Evolutionary conservation across 441 rosid species (phyloP).

Genomic region (Corymbia calophylla): DNA sequence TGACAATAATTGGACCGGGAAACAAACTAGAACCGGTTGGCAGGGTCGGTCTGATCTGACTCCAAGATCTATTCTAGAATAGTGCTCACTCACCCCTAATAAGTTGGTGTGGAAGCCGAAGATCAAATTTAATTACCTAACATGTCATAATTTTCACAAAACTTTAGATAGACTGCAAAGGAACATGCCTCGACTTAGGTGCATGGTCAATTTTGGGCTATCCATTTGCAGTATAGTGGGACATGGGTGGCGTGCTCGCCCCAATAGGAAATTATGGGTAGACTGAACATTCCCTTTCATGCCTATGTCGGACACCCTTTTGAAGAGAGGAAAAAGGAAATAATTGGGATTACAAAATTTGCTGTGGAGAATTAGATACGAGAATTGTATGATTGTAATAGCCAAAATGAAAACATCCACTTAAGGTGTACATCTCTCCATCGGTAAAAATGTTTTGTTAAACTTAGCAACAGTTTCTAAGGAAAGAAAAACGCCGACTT

Average conservation of each 20-base stretch:
- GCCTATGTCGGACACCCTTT: not conserved
- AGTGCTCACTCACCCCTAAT: not conserved
- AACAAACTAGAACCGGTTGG: fast-evolving
- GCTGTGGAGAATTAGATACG: not conserved
- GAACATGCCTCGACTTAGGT: not conserved
- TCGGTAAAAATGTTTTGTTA: not conserved
- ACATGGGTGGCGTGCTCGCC: not conserved
- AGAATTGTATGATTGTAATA: not conserved
- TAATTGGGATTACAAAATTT: not conserved
- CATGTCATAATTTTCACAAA: fast-evolving
- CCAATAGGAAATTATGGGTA: not conserved
- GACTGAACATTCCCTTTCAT: not conserved
- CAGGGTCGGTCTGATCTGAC: not conserved
- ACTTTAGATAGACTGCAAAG: not conserved
- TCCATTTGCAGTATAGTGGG: not conserved
- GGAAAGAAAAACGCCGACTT: not conserved
- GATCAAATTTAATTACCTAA: not conserved
- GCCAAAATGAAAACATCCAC: not conserved
- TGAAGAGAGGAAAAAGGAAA: not conserved
- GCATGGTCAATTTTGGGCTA: not conserved
- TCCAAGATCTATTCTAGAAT: not conserved
- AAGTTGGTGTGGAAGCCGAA: not conserved
- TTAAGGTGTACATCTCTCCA: not conserved
- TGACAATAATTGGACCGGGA: not conserved
- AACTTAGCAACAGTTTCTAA: not conserved